These are phyloP conservation scores for Mycosphaerella sp. DNA, from an alignment of 2,329 filamentous ascomycete species.

Conservation along the genomic window DNA sequence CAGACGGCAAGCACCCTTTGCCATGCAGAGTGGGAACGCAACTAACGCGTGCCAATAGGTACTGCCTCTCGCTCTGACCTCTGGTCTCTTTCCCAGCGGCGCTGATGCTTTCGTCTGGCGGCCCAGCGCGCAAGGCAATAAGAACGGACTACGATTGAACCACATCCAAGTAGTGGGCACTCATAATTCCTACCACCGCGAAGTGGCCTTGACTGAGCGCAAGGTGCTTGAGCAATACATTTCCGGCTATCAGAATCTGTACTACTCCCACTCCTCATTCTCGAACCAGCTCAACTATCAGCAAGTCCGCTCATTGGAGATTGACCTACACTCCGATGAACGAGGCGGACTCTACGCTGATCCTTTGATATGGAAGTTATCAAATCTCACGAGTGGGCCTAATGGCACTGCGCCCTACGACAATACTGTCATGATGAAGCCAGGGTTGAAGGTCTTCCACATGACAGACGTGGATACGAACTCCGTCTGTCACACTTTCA, in stretches of 20 bases:
- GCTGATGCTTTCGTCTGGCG: not conserved
- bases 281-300: constrained; percentile 43
- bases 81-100: constrained; percentile 6
- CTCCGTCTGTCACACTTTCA: constrained; percentile 43
- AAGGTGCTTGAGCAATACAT: constrained; percentile 37
- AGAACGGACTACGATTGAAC: constrained; percentile 41
- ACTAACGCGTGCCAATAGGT: not conserved
- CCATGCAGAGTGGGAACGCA: not conserved
- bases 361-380: constrained; percentile 40
- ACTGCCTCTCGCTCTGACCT: constrained; percentile 1
- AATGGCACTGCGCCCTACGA: constrained; percentile 35
- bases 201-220: constrained; percentile 40
- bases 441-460: constrained; percentile 47
- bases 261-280: constrained; percentile 45
- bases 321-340: constrained; percentile 47
- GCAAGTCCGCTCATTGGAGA: constrained; percentile 43
- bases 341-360: constrained; percentile 44
- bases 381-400: constrained; percentile 35
- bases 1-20: constrained; percentile 1
- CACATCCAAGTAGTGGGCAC: constrained; percentile 48
- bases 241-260: constrained; percentile 38
- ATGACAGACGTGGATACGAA: constrained; percentile 47
- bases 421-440: constrained; percentile 36
- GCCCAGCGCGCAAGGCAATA: constrained; percentile 4
- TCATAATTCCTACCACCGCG: constrained; percentile 49